Conservation (phyloP, 768 basidiomycete species). For the Saitozyma podzolica region DNA sequence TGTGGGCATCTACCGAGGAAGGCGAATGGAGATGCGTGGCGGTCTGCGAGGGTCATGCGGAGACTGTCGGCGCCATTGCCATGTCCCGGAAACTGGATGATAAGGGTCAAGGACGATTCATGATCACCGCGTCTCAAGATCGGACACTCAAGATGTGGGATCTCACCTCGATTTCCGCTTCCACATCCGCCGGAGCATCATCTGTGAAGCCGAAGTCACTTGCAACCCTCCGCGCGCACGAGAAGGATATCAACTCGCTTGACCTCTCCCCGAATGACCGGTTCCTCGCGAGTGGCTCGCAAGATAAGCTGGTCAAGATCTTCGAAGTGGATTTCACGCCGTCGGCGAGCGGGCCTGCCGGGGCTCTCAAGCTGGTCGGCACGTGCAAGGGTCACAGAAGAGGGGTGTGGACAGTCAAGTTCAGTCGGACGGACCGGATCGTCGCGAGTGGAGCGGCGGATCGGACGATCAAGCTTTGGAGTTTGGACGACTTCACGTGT, state of each 20-base stretch:
- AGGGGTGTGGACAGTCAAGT: conserved; percentile 92
- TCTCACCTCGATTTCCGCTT: conserved; percentile 53
- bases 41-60: conserved; percentile 88
- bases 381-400: conserved; percentile 95
- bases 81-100: conserved; percentile 62
- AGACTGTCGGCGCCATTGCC: conserved; percentile 86
- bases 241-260: conserved; percentile 97
- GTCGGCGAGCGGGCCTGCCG: conserved; percentile 57
- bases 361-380: conserved; percentile 73
- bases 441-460: conserved; percentile 94
- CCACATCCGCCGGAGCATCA: conserved; percentile 55
- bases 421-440: conserved; percentile 76
- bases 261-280: conserved; percentile 88
- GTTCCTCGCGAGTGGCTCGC: conserved; percentile 87
- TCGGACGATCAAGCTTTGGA: conserved; percentile 92
- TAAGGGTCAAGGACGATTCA: conserved; percentile 58
- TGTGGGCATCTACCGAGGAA: conserved; percentile 65
- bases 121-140: conserved; percentile 96
- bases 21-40: conserved; percentile 73
- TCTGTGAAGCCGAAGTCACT: conserved; percentile 67
- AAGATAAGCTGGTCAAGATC: conserved; percentile 91
- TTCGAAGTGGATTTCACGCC: conserved; percentile 68
- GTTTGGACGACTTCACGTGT: conserved; percentile 87
- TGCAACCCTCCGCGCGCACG: conserved; percentile 85
- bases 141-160: conserved; percentile 99